Conservation (phyloP, 202 grass and related monocot species). For the Setaria italica region DNA sequence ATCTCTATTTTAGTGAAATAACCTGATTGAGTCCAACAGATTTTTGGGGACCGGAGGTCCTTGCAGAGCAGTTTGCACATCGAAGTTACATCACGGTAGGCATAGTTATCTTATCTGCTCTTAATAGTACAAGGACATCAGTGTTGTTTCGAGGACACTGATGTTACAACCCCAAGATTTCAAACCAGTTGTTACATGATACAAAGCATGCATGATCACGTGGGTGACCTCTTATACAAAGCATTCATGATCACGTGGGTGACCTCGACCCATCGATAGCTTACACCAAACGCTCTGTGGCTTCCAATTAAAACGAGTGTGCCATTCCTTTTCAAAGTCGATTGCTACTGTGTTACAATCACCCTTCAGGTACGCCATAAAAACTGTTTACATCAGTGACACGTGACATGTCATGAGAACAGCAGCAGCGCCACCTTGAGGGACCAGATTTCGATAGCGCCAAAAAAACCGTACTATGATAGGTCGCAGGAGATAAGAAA, state of each 20-base stretch:
- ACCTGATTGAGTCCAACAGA: not conserved
- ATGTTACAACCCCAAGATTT: not conserved
- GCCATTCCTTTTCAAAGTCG: not conserved
- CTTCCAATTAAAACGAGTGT: not conserved
- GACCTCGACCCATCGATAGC: not conserved
- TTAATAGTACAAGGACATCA: not conserved
- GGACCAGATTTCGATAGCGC: not conserved
- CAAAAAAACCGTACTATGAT: conserved; percentile 31
- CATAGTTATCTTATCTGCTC: not conserved
- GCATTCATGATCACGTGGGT: conserved; percentile 32
- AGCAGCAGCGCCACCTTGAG: not conserved
- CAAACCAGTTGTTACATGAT: conserved; percentile 29
- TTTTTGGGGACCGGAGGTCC: not conserved
- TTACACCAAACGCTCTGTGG: not conserved
- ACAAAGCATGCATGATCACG: conserved; percentile 19
- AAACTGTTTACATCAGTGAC: conserved; percentile 20
- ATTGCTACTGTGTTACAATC: not conserved
- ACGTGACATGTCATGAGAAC: not conserved
- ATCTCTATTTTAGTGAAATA: conserved; percentile 44
- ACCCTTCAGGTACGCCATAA: not conserved
- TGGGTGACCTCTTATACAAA: conserved; percentile 23
- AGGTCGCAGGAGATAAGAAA: not conserved
- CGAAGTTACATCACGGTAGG: not conserved
- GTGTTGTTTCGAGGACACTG: not conserved
- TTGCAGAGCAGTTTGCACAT: not conserved